phyloP scores from a whole-genome alignment of 2,329 filamentous ascomycete genomes.

The Cladosporium sp. region DNA sequence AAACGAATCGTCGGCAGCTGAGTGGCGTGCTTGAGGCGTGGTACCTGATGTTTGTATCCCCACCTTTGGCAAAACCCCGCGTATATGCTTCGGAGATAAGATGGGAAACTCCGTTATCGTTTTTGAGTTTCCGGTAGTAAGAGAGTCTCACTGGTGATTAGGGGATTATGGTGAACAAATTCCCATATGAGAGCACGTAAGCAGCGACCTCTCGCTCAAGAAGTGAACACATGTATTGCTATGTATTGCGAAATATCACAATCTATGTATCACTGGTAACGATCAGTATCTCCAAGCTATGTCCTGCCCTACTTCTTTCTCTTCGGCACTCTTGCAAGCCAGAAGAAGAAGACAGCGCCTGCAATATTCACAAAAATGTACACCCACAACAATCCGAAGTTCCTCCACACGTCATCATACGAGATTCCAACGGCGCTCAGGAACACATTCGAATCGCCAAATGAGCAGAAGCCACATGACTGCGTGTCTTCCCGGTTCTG shows the following conservation, averaged over 20 bases:
- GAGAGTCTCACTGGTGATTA: background rate
- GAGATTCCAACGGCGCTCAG: conserved; percentile 43
- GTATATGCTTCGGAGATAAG: background rate
- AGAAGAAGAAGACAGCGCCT: conserved; percentile 54
- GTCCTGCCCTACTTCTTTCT: conserved; percentile 45
- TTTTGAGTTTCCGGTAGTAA: background rate
- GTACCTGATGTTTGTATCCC: background rate
- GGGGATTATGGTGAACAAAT: background rate
- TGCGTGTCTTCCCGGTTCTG: conserved; percentile 28
- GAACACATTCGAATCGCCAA: conserved; percentile 46
- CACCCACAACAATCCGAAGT: conserved; percentile 55
- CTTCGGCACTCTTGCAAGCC: conserved; percentile 55
- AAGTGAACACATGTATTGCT: background rate
- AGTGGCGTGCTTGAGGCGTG: background rate
- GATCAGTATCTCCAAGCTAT: background rate
- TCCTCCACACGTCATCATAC: conserved; percentile 51
- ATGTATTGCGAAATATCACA: background rate
- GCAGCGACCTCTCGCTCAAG: background rate
- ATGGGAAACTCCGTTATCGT: background rate
- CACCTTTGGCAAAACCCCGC: background rate
- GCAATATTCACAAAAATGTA: conserved; percentile 55
- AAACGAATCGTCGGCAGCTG: background rate
- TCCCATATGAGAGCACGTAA: background rate
- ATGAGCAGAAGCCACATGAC: conserved; percentile 45
- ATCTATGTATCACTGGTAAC: background rate